phyloP scores from a whole-genome alignment of 371 early-diverging fungal species.

The Chytridium lagenaria region DNA sequence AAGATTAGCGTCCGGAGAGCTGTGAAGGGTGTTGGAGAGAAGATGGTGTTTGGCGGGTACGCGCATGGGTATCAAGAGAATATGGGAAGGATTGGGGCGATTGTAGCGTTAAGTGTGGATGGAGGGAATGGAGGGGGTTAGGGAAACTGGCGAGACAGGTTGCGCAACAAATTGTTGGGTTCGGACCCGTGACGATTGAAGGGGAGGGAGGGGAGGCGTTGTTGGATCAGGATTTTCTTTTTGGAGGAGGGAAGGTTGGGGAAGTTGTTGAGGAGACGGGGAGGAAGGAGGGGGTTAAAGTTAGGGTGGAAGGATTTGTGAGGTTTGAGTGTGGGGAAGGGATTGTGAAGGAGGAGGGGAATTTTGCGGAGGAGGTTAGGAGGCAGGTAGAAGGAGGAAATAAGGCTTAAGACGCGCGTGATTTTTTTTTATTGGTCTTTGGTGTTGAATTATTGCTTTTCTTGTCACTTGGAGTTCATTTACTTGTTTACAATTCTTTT shows the following conservation, averaged over 20 bases:
- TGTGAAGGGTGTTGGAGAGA: not conserved
- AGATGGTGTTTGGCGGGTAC: constrained; percentile 59
- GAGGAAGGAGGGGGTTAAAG: constrained; percentile 52
- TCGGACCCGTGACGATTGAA: constrained; percentile 57
- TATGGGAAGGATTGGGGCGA: constrained; percentile 68
- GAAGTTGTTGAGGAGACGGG: constrained; percentile 62
- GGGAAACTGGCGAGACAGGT: constrained; percentile 65
- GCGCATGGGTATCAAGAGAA: constrained; percentile 77
- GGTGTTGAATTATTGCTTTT: no score
- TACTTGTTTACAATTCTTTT: no score
- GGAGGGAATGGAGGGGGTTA: constrained; percentile 21
- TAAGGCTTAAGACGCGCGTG: not conserved
- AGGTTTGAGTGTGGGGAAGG: constrained; percentile 89
- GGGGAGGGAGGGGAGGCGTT: constrained; percentile 61
- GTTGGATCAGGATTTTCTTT: constrained; percentile 74
- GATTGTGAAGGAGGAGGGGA: constrained; percentile 72
- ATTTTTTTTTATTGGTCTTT: no score
- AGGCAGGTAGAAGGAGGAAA: constrained; percentile 32
- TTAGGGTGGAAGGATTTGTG: constrained; percentile 59
- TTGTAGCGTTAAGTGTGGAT: constrained; percentile 63
- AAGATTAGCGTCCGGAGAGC: constrained; percentile 1
- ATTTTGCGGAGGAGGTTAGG: constrained; percentile 81
- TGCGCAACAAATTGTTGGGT: constrained; percentile 82
- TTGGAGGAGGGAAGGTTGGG: constrained; percentile 76
- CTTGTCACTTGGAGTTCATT: no score